Conservation (phyloP, 495 filamentous ascomycete genomes). For the Neurospora sp. region DNA sequence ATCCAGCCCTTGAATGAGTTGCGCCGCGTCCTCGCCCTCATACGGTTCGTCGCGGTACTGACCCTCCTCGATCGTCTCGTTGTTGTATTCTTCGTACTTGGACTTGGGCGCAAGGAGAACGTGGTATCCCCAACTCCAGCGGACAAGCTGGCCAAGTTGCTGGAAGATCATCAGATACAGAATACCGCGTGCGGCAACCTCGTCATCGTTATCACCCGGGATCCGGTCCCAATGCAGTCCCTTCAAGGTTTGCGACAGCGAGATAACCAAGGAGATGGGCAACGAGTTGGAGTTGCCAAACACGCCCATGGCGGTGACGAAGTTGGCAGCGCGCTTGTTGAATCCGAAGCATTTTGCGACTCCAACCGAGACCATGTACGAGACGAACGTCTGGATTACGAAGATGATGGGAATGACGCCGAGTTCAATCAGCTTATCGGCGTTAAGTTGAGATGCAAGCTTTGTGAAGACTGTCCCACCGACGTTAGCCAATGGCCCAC, state of each 20-base stretch:
- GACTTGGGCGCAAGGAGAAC: conserved; percentile 74
- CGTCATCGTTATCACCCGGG: conserved; percentile 84
- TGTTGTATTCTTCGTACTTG: conserved; percentile 51
- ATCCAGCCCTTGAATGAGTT: conserved; percentile 17
- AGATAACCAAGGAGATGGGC: conserved; percentile 91
- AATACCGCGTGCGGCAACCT: conserved; percentile 89
- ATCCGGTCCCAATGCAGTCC: conserved; percentile 91
- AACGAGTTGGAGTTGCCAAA: conserved; percentile 98
- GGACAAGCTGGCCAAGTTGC: conserved; percentile 86
- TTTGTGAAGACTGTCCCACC: conserved; percentile 79
- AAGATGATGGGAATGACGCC: conserved; percentile 94
- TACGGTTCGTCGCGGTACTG: conserved; percentile 56
- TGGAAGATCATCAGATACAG: conserved; percentile 95
- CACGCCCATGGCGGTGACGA: conserved; percentile 93
- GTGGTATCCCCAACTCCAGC: conserved; percentile 98
- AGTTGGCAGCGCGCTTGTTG: conserved; percentile 76
- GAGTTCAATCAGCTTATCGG: conserved; percentile 79
- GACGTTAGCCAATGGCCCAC: neutral
- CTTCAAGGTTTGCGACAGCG: conserved; percentile 79
- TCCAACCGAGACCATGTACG: conserved; percentile 60
- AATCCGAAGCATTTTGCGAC: conserved; percentile 70
- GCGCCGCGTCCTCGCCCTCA: conserved; percentile 18
- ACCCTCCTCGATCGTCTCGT: conserved; percentile 54
- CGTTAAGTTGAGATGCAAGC: conserved; percentile 87
- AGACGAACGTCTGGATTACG: conserved; percentile 72